Conservation (phyloP, 306 rosid species). For the Quercus ilex region DNA sequence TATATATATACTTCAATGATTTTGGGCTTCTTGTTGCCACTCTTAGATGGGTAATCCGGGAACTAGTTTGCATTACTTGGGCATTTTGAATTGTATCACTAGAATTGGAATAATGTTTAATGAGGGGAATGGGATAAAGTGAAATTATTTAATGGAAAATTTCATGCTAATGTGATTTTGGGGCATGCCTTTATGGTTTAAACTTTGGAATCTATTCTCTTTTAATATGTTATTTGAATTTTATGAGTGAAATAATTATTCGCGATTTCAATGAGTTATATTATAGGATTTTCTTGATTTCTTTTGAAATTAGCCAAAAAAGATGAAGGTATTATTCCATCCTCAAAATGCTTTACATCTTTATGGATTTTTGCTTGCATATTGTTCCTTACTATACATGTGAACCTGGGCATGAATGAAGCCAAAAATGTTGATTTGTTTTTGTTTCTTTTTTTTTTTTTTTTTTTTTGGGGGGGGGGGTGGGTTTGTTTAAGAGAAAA, state of each 20-base stretch:
- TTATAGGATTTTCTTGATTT: too few relatives aligned
- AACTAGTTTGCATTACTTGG: not conserved
- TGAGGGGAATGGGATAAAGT: constrained; percentile 2
- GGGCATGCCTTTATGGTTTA: not conserved
- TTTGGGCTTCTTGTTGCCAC: not conserved
- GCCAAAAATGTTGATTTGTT: too few relatives aligned
- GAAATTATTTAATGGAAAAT: not conserved
- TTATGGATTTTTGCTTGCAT: not conserved
- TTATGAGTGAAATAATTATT: not conserved
- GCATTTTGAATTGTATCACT: not conserved
- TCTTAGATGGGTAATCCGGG: not conserved
- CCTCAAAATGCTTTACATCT: not conserved
- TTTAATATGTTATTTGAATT: not conserved
- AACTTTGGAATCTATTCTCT: not conserved
- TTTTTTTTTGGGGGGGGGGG: too few relatives aligned
- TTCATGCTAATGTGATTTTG: not conserved
- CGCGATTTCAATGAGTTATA: too few relatives aligned
- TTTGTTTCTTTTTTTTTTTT: too few relatives aligned
- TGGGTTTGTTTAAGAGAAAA: not conserved
- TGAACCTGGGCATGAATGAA: too few relatives aligned
- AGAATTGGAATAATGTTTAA: constrained; percentile 4
- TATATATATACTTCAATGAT: not conserved
- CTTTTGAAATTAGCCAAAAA: too few relatives aligned
- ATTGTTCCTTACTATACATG: not conserved
- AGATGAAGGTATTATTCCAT: not conserved